Conservation (phyloP, 208 protist species). For the Vickermania ingenoplastis region DNA sequence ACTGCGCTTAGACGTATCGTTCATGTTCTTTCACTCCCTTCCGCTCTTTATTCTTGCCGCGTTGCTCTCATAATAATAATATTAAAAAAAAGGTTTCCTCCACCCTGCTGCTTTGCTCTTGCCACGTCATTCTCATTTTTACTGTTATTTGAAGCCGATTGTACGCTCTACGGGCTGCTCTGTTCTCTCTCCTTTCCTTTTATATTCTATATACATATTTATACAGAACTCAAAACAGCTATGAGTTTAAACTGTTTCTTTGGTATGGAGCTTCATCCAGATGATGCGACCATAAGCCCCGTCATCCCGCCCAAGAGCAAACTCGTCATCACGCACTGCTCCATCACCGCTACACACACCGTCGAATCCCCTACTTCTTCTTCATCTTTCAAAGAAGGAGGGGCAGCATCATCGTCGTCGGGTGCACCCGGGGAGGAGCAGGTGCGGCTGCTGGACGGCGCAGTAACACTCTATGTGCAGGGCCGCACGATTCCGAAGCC, state of each 20-base stretch:
- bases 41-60: too few species aligned
- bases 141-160: slow-evolving; percentile 8
- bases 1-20: too few species aligned
- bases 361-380: not conserved
- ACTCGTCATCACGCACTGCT: slow-evolving; percentile 70
- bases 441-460: slow-evolving; percentile 37
- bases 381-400: not conserved
- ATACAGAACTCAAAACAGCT: not conserved
- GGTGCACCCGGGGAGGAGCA: slow-evolving; percentile 31
- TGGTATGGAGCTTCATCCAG: slow-evolving; percentile 45
- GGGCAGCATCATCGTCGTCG: slow-evolving; percentile 1
- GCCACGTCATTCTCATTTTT: not conserved
- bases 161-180: not conserved
- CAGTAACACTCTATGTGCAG: slow-evolving; percentile 35
- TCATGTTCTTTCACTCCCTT: too few species aligned
- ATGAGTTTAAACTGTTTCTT: slow-evolving; percentile 84
- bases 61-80: too few species aligned
- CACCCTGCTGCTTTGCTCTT: slow-evolving; percentile 7
- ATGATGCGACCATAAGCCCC: slow-evolving; percentile 47
- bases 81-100: too few species aligned
- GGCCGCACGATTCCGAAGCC: slow-evolving; percentile 13
- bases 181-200: not conserved
- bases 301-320: slow-evolving; percentile 35
- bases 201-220: not conserved
- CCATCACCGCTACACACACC: slow-evolving; percentile 35